Base-by-base conservation (phyloP, 108 stramenopile genomes). In the Thalassiosira profunda region DNA sequence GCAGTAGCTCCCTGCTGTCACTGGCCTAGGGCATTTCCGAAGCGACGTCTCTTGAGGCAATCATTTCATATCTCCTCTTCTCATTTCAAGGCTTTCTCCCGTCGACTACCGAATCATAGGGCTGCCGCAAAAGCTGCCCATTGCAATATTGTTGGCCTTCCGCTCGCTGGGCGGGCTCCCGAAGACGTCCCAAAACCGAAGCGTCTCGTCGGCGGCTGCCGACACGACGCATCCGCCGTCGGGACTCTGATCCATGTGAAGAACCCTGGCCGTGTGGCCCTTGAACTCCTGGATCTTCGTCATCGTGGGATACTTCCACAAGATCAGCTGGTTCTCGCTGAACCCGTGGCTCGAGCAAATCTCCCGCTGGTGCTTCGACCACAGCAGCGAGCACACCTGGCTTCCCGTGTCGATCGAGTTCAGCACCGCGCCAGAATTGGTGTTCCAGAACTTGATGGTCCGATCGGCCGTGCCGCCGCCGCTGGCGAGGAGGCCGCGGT, bases 391-490 rank as follows among this genome's bases (percentile, higher is more conserved):
- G 73, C 98, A 98, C 21, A 99, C 99, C 72, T 98, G 98, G 14
- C 88, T 89, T 44, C 98, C 99, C 23, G 99, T 99, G 70, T 99
- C 98, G 44, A 99, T 74, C 31, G 88, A 90, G 74, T 99, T 96
- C 34, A 99, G 87, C 71, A 97, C 55, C 55, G 95, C 80, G 5
- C 98, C 98, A 58, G 86, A 90, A 54, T 80, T 83, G 18, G 95
- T 87, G 68, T 99, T 98, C 99, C 99, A 99, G 55, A 98, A 90
- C 80, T 99, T 99, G 82, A 99, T 99, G 83, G 90, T 97, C n/a
- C 98, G 81, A 80, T 99, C 99, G 8, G 98, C 97, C 5, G 99
- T 98, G 42, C 99, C 99, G 26, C 98, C 99, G 12, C 99, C 99
- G 37, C 95, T 94, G 0, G 99, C 99, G 47, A 99, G 85, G n/a